Evolutionary conservation across 1,139 yeast genomes (phyloP), one percentile per base, ranked within the genome.

Genomic region (Pichia sp.): DNA sequence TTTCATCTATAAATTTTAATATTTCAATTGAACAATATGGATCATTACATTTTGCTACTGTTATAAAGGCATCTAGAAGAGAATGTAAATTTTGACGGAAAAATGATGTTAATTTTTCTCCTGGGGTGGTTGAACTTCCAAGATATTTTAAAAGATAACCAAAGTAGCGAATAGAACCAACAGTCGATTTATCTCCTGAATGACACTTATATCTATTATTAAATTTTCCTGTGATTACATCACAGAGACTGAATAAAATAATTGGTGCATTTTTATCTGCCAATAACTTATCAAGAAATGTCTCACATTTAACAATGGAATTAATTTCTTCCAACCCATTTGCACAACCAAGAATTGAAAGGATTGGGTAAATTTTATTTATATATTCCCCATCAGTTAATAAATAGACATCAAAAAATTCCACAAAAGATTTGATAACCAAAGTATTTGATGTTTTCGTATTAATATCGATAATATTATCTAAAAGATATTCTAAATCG

Each of bases 291-390:
- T 55, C 56, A 11, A 74, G 59, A 2, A 52, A 32, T 9, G 11
- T 11, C 3, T 46, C 43, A 48, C 50, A 48, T 29, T 42, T 35
- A 3, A 31, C 46, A 10, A 39, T 39, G 7, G 48, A 28, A 9
- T 66, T 45, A n/a, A 40, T 60, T 5, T 70, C 66, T 33, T 72
- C 71, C 30, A 72, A 54, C 9, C 68, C 63, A 26, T 69, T 57
- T 0, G 79, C 75, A 4, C 77, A 76, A 50, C 85, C 76, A 11
- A 56, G 33, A 5, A 56, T 44, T 25, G 53, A 47, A 4, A 53
- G n/a, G 2, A 55, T 39, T 4, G 45, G 40, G 28, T 45, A 46
- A 9, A 56, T 18, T 2, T 43, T 26, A n/a, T 42, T 32, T 1
- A 43, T 37, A n/a, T 48, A 52, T n/a, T 47, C 11, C 7, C 42